These are phyloP conservation scores for Acanthamoeba divionensis DNA, from an alignment of 208 protist species.

Conservation along the genomic window DNA sequence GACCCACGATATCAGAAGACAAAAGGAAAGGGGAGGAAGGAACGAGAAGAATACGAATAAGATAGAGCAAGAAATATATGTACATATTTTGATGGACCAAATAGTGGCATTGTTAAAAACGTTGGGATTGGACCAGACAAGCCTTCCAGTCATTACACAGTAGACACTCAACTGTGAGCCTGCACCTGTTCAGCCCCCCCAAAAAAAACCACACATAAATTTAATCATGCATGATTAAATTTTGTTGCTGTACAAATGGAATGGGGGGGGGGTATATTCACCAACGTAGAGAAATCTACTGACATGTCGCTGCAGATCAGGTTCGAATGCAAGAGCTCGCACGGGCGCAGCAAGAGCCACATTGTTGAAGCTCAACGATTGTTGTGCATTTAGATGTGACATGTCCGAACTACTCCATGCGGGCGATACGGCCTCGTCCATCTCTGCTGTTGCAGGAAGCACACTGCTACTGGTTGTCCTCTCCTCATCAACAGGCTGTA, in stretches of 20 bases:
- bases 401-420: no score
- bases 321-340: conserved; percentile 13
- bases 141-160: not conserved
- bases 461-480: no score
- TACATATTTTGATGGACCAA: conserved; percentile 31
- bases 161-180: conserved; percentile 9
- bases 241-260: not conserved
- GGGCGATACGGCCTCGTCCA: no score
- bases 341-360: not conserved
- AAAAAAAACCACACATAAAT: not conserved
- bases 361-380: not conserved
- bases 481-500: no score
- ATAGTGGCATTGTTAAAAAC: not conserved
- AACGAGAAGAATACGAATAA: not conserved
- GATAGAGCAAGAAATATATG: not conserved
- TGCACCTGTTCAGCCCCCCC: not conserved
- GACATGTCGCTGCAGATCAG: not conserved
- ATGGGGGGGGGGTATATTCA: not conserved
- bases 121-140: not conserved
- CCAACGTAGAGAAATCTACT: not conserved
- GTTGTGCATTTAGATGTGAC: not conserved
- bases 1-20: not conserved
- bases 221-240: not conserved
- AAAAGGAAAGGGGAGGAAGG: not conserved
- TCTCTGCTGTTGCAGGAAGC: no score